These are phyloP conservation scores for Yarrowia keelungensis DNA, from an alignment of 805 yeast genomes.

Conservation along the genomic window DNA sequence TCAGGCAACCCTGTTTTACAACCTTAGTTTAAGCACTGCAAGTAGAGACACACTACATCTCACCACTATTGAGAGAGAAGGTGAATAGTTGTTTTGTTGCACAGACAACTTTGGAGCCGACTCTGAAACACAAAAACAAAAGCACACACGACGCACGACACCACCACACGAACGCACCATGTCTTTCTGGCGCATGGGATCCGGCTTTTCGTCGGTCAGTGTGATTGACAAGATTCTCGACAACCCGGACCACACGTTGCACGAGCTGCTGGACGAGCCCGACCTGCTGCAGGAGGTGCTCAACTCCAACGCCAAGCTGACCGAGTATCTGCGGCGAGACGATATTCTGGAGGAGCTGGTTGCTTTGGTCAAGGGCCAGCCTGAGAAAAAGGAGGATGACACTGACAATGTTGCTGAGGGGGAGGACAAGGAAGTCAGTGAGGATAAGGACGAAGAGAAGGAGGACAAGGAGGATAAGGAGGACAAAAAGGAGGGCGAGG, in stretches of 20 bases:
- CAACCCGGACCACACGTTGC: slow-evolving; percentile 53
- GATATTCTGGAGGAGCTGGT: slow-evolving; percentile 73
- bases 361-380: slow-evolving; percentile 41
- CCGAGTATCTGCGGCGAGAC: slow-evolving; percentile 82
- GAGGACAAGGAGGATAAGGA: slow-evolving; percentile 41
- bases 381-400: slow-evolving; percentile 35
- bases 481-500: slow-evolving; percentile 42
- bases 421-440: slow-evolving; percentile 37
- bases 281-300: slow-evolving; percentile 75
- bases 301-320: slow-evolving; percentile 73
- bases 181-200: slow-evolving; percentile 69
- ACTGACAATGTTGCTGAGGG: slow-evolving; percentile 29
- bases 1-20: slow-evolving; percentile 37
- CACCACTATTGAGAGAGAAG: no score
- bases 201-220: slow-evolving; percentile 62
- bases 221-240: slow-evolving; percentile 61
- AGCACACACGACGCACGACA: no score
- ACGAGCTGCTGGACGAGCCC: slow-evolving; percentile 72
- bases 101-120: no score
- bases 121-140: no score
- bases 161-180: slow-evolving; percentile 42
- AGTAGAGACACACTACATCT: no score
- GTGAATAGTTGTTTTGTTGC: no score
- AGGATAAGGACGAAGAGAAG: slow-evolving; percentile 39
- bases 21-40: slow-evolving; percentile 14